phyloP scores from a whole-genome alignment of 257 asterid species.

The Solanum piurae region DNA sequence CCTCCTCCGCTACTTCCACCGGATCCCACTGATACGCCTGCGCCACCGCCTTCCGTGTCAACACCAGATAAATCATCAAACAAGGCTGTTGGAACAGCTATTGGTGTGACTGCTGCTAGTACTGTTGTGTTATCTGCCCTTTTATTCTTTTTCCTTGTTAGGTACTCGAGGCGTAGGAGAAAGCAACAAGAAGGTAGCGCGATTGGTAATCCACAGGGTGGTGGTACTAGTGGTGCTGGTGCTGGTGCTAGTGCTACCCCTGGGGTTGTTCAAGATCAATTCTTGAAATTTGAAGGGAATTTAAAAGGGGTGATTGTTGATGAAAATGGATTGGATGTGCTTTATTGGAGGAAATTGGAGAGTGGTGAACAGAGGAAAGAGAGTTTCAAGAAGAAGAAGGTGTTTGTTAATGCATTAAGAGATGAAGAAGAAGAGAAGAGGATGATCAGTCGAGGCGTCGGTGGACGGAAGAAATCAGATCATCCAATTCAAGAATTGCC shows the following conservation, averaged over 20 bases:
- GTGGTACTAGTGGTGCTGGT: background rate
- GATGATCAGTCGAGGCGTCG: constrained; percentile 16
- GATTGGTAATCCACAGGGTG: background rate
- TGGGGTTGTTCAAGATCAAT: constrained; percentile 16
- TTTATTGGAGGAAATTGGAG: constrained; percentile 69
- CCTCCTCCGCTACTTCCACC: constrained; percentile 10
- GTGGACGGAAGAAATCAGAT: constrained; percentile 11
- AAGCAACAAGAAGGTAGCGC: background rate
- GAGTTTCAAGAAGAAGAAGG: constrained; percentile 36
- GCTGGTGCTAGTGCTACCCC: background rate
- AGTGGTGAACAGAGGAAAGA: constrained; percentile 27
- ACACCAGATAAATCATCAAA: constrained; percentile 22
- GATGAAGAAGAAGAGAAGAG: constrained; percentile 39
- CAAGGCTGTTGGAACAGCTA: constrained; percentile 41
- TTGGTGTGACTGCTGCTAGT: constrained; percentile 5
- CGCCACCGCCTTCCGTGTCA: background rate
- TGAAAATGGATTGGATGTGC: constrained; percentile 84
- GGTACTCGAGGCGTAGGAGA: background rate
- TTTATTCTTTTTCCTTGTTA: background rate
- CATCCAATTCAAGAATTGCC: constrained; percentile 51
- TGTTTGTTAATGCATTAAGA: constrained; percentile 24
- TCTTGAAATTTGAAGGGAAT: constrained; percentile 45
- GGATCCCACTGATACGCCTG: background rate
- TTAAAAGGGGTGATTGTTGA: constrained; percentile 79
- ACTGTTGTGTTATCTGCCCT: constrained; percentile 2